Evolutionary conservation across 495 filamentous ascomycete genomes (phyloP).

Genomic region (Talaromyces borbonicus): DNA sequence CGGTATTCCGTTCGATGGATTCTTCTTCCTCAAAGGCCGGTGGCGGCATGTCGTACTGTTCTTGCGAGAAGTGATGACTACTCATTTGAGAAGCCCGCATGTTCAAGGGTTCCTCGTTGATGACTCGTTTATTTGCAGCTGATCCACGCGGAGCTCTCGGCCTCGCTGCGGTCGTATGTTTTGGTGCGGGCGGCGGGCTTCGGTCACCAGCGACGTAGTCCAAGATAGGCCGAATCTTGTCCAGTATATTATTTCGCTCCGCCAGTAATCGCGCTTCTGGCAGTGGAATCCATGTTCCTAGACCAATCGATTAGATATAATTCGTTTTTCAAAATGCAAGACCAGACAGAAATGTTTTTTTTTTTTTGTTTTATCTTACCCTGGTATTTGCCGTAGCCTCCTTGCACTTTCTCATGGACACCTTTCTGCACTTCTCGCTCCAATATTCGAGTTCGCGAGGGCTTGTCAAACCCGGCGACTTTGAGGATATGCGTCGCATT

Average conservation of each 20-base stretch:
- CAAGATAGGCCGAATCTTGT: constrained; percentile 77
- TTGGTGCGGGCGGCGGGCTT: constrained; percentile 87
- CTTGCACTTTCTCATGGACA: constrained; percentile 92
- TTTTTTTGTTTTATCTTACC: constrained; percentile 45
- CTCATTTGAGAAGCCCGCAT: constrained; percentile 35
- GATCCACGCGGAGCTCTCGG: constrained; percentile 35
- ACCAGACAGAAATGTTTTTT: too few species aligned
- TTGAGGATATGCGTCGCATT: constrained; percentile 97
- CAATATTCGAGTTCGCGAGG: constrained; percentile 83
- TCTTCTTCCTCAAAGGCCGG: constrained; percentile 75
- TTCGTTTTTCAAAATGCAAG: not conserved
- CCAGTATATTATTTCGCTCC: constrained; percentile 71
- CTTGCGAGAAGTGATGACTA: constrained; percentile 39
- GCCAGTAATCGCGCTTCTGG: constrained; percentile 71
- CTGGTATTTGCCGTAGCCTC: constrained; percentile 98
- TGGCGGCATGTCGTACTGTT: constrained; percentile 43
- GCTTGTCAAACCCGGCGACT: constrained; percentile 75
- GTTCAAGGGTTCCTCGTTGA: constrained; percentile 30
- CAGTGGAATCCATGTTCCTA: constrained; percentile 94
- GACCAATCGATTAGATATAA: not conserved
- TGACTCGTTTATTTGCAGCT: constrained; percentile 17
- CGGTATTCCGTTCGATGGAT: constrained; percentile 66
- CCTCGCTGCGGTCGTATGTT: constrained; percentile 69
- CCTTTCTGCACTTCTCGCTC: constrained; percentile 97
- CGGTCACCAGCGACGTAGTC: constrained; percentile 75